phyloP scores from a whole-genome alignment of 805 yeast species.

The Sugiyamaella chiloensis region DNA sequence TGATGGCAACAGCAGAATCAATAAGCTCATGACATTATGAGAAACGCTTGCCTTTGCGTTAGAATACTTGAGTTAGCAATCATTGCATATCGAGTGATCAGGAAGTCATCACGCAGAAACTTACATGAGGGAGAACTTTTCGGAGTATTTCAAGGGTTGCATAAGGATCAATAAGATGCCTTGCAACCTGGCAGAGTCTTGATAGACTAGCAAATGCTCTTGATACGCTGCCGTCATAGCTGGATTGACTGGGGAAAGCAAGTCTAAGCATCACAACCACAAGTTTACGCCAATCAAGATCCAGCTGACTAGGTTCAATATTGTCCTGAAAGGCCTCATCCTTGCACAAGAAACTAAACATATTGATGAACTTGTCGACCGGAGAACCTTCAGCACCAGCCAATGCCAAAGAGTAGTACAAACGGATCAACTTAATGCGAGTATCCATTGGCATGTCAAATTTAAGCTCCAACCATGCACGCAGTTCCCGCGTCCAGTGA shows the following conservation, averaged over 20 bases:
- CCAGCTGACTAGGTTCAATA: slow-evolving; percentile 41
- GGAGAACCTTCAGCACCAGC: slow-evolving; percentile 69
- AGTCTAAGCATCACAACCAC: slow-evolving; percentile 34
- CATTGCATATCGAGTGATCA: too few relatives aligned
- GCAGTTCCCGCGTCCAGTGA: slow-evolving; percentile 85
- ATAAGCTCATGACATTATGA: slow-evolving; percentile 23
- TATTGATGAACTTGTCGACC: slow-evolving; percentile 55
- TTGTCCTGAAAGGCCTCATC: slow-evolving; percentile 36
- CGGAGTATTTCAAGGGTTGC: slow-evolving; percentile 22
- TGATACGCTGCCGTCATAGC: slow-evolving; percentile 22
- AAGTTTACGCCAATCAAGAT: slow-evolving; percentile 51
- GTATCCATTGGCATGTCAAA: slow-evolving; percentile 70
- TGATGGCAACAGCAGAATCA: slow-evolving; percentile 21
- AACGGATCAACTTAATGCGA: slow-evolving; percentile 58
- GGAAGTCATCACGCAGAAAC: too few relatives aligned
- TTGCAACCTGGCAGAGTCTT: slow-evolving; percentile 25
- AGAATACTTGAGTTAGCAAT: slow-evolving; percentile 11
- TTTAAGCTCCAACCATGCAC: slow-evolving; percentile 73
- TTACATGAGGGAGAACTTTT: slow-evolving; percentile 29
- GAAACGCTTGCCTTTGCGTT: slow-evolving; percentile 22
- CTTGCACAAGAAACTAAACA: slow-evolving; percentile 57
- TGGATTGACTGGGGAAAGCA: slow-evolving; percentile 21
- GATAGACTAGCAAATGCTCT: slow-evolving; percentile 20
- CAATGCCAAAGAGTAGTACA: slow-evolving; percentile 68
- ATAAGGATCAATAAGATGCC: slow-evolving; percentile 25